Conservation (phyloP, 2,329 filamentous ascomycete species). For the Sordariomycetes sp. region DNA sequence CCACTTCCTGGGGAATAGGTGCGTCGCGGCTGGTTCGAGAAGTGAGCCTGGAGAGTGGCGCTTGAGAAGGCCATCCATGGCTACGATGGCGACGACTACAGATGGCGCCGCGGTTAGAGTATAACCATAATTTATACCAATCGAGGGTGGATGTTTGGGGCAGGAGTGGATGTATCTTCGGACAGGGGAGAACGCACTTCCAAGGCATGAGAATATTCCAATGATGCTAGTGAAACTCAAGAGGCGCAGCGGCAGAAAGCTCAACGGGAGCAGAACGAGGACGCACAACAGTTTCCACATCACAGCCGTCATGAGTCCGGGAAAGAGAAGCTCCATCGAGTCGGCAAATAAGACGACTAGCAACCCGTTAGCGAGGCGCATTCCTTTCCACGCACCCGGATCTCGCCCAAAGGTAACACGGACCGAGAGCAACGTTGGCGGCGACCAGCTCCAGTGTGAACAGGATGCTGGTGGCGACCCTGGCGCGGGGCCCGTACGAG, state of each 20-base stretch:
- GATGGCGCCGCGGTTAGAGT: background rate
- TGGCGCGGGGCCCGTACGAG: conserved; percentile 72
- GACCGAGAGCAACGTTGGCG: conserved; percentile 65
- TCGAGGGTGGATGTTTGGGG: too few relatives aligned
- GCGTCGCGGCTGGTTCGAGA: conserved; percentile 63
- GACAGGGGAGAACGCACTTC: conserved; percentile 55
- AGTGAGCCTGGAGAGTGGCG: conserved; percentile 69
- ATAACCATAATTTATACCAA: background rate
- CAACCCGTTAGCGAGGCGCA: background rate
- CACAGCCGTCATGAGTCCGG: conserved; percentile 47
- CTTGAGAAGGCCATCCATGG: conserved; percentile 80
- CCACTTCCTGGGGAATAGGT: conserved; percentile 79
- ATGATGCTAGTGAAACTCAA: conserved; percentile 85
- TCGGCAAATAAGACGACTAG: conserved; percentile 81
- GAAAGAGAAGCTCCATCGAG: conserved; percentile 67
- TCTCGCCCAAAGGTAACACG: background rate
- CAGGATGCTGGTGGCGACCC: conserved; percentile 69
- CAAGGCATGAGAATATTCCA: conserved; percentile 81
- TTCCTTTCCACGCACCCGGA: background rate
- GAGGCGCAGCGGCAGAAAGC: conserved; percentile 70
- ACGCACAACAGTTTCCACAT: conserved; percentile 82
- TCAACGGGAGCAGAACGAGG: conserved; percentile 64
- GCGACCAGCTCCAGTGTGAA: conserved; percentile 82
- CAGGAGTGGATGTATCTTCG: too few relatives aligned
- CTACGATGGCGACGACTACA: conserved; percentile 68